phyloP scores from a whole-genome alignment of 495 filamentous ascomycete species.

The Amorphotheca resinae region DNA sequence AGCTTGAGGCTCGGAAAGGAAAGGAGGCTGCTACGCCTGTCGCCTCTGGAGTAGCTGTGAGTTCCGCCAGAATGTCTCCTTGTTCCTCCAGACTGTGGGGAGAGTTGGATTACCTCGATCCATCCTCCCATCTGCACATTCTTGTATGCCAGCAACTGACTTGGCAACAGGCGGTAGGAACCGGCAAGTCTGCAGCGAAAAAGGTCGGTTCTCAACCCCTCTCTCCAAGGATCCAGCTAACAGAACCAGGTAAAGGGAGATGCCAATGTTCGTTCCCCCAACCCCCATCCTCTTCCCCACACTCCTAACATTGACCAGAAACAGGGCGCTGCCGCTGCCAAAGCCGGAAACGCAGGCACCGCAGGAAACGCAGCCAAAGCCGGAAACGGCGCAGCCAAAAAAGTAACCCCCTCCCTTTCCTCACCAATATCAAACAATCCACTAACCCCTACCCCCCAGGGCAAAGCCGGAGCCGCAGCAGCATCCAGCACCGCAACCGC shows the following conservation, averaged over 20 bases:
- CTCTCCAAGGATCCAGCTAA: neutral
- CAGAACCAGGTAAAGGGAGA: neutral
- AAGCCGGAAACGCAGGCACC: neutral
- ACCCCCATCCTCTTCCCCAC: neutral
- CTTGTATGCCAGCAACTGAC: neutral
- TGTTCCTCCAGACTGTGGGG: neutral
- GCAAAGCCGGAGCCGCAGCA: too few relatives aligned
- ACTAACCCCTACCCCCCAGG: too few relatives aligned
- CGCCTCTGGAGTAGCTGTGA: neutral
- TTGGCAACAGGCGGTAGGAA: neutral
- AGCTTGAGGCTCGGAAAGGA: slow-evolving; percentile 12
- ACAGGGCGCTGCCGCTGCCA: neutral
- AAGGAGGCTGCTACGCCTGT: slow-evolving; percentile 2
- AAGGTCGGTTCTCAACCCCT: neutral
- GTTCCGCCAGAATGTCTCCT: neutral
- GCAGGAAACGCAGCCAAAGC: neutral
- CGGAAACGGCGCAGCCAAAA: neutral
- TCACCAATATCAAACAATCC: neutral
- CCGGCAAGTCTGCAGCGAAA: neutral
- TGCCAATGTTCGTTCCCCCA: neutral
- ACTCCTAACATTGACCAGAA: neutral
- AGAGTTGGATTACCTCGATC: neutral
- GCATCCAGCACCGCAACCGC: neutral
- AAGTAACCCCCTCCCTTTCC: neutral
- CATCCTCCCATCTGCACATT: neutral